Base-by-base conservation (phyloP, 1,139 yeast species). In the Yamadazyma jaroonii region DNA sequence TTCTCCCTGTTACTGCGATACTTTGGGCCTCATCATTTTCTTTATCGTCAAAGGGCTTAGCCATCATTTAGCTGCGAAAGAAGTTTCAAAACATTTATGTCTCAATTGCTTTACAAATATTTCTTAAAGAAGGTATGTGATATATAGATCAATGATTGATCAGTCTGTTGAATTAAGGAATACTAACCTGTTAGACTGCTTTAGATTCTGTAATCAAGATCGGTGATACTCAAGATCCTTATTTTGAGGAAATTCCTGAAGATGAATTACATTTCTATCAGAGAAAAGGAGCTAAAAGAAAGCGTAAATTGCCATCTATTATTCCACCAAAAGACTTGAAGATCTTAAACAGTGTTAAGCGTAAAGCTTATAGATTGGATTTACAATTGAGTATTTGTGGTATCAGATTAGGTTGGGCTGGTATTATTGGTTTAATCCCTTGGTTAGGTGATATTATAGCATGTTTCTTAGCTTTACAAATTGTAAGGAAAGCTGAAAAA, bases 361-460 rank as follows among this genome's bases (percentile, higher is more conserved):
- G 78, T 34, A 67, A 77, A 40, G 90, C 86, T 2, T 82, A 83
- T 53, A 65, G 79, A 35, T 59, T 83, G 45, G 95, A 85, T 53
- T 69, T 81, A 53, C 72, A 74, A 41, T 74, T 84, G 55, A 70
- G 74, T 39, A 41, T 81, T 32, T 77, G 84, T 54, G 92, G 94
- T 0, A 53, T 79, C 21, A 62, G 86, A 32, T 52, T 82, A 27
- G 95, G 95, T 2, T 82, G 88, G 84, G 73, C 84, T 2, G 86
- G 84, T 2, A 46, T 85, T 10, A 73, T 85, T 43, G 90, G 90
- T 2, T 51, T 85, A 10, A 51, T 86, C 23, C 95, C 95, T 0
- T 64, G 77, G 58, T 57, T 80, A 17, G 89, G 89, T 6, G 81
- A 78, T 47, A 31, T 73, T 6, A 56, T 81, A 39, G 73, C 80